Conservation (phyloP, 805 yeast genomes). For the Kurtzmaniella cleridarum region DNA sequence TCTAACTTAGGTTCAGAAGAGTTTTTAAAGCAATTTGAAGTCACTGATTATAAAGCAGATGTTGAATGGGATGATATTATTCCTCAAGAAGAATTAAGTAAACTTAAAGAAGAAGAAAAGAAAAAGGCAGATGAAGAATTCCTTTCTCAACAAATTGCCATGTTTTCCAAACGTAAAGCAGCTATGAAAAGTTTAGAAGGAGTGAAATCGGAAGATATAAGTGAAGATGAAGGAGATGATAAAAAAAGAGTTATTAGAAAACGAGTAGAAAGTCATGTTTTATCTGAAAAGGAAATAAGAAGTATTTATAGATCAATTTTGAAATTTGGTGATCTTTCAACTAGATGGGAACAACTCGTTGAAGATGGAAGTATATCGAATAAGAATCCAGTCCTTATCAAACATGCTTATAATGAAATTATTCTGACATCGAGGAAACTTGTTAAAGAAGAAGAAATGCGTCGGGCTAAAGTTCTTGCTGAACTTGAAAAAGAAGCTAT, state of each 20-base stretch:
- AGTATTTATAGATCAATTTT: constrained; percentile 78
- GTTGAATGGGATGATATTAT: constrained; percentile 99
- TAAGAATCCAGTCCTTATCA: constrained; percentile 73
- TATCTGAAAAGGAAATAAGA: constrained; percentile 84
- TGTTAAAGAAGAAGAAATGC: constrained; percentile 59
- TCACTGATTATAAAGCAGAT: constrained; percentile 96
- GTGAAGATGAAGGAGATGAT: constrained; percentile 38
- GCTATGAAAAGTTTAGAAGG: constrained; percentile 55
- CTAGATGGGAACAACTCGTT: constrained; percentile 77
- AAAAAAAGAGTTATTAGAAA: constrained; percentile 26
- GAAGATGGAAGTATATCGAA: constrained; percentile 87
- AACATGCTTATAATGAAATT: constrained; percentile 72
- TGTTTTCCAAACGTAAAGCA: constrained; percentile 76
- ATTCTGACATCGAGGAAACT: constrained; percentile 54
- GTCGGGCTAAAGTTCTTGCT: constrained; percentile 50
- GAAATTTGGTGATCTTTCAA: constrained; percentile 72
- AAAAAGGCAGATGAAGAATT: constrained; percentile 80
- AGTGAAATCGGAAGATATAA: constrained; percentile 22
- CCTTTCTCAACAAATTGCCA: constrained; percentile 81
- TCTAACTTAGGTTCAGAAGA: constrained; percentile 98
- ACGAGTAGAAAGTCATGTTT: constrained; percentile 38
- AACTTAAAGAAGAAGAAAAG: constrained; percentile 87
- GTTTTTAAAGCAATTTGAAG: constrained; percentile 93
- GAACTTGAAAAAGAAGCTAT: constrained; percentile 57
- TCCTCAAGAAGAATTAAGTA: constrained; percentile 87